phyloP scores from a whole-genome alignment of 2,329 filamentous ascomycete species.

The Botryotinia calthae region DNA sequence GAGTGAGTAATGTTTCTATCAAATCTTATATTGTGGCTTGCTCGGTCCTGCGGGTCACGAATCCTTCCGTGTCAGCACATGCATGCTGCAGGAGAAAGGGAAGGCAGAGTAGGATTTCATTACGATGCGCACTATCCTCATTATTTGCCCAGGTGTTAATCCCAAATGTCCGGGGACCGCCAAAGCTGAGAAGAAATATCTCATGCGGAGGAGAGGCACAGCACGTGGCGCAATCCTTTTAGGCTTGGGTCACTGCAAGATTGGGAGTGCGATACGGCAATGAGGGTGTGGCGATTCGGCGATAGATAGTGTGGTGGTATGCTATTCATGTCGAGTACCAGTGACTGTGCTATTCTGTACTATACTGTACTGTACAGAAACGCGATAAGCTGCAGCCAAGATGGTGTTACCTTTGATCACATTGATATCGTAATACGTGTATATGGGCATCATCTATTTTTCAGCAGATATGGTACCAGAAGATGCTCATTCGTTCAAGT shows the following conservation, averaged over 20 bases:
- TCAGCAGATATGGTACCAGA: not conserved
- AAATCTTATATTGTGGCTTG: constrained; percentile 23
- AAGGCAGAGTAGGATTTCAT: constrained; percentile 10
- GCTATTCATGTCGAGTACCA: constrained; percentile 18
- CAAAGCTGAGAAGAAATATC: constrained; percentile 17
- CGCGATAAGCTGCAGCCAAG: constrained; percentile 15
- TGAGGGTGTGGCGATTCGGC: constrained; percentile 9
- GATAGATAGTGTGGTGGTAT: constrained; percentile 1
- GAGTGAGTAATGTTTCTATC: constrained; percentile 16
- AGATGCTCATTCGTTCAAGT: constrained; percentile 16
- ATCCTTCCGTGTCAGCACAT: constrained; percentile 23
- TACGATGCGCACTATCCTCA: not conserved
- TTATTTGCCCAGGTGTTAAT: not conserved
- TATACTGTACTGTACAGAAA: not conserved
- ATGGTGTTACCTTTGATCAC: constrained; percentile 20
- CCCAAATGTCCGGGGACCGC: not conserved
- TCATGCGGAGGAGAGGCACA: constrained; percentile 20
- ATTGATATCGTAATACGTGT: constrained; percentile 19
- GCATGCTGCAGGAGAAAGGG: constrained; percentile 21
- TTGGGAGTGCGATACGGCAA: not conserved
- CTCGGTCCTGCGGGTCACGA: constrained; percentile 22
- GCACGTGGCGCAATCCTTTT: constrained; percentile 13
- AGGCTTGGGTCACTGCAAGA: not conserved
- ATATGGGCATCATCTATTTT: constrained; percentile 10
- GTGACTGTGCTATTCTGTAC: constrained; percentile 3